A percentile compares a stretch with the other conserved stretches of the same genome.
Evolutionary conservation across 495 filamentous ascomycete genomes (phyloP).

Genomic region (Penicillium malachiteum): DNA sequence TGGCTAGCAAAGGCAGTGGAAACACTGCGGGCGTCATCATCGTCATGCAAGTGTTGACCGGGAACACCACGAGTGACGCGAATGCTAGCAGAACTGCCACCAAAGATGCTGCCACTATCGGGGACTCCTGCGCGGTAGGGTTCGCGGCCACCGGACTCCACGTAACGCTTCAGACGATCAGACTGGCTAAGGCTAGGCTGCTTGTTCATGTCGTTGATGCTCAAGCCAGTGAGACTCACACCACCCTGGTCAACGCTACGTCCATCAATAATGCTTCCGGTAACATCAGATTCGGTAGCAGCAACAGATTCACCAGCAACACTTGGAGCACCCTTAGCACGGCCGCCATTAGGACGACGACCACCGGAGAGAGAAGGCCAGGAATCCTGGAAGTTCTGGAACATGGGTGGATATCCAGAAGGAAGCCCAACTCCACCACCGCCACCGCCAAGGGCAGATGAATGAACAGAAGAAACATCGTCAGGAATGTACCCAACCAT

Average conservation of each 20-base stretch:
- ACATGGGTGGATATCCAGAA: constrained; percentile 90
- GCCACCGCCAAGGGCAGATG: constrained; percentile 76
- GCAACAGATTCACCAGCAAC: constrained; percentile 88
- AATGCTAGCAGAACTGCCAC: constrained; percentile 66
- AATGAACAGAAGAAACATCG: constrained; percentile 94
- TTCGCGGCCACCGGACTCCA: constrained; percentile 70
- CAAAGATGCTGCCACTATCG: constrained; percentile 69
- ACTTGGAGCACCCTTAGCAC: constrained; percentile 66
- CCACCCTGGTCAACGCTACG: constrained; percentile 76
- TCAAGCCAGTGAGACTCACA: constrained; percentile 79
- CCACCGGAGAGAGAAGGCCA: constrained; percentile 78
- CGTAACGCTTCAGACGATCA: constrained; percentile 81
- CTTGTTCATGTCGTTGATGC: constrained; percentile 71
- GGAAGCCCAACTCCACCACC: constrained; percentile 78
- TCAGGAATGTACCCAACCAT: constrained; percentile 94
- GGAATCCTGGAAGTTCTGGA: constrained; percentile 83
- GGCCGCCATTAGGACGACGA: constrained; percentile 59
- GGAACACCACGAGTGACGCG: constrained; percentile 50
- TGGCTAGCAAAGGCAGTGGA: constrained; percentile 96
- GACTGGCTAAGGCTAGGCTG: constrained; percentile 82
- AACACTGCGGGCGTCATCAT: constrained; percentile 93
- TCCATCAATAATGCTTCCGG: constrained; percentile 66
- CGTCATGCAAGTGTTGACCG: constrained; percentile 52
- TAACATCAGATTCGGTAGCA: constrained; percentile 83
- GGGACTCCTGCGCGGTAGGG: constrained; percentile 44